Evolutionary conservation across 768 basidiomycete genomes (phyloP).

Genomic region (Tylopilus felleus): DNA sequence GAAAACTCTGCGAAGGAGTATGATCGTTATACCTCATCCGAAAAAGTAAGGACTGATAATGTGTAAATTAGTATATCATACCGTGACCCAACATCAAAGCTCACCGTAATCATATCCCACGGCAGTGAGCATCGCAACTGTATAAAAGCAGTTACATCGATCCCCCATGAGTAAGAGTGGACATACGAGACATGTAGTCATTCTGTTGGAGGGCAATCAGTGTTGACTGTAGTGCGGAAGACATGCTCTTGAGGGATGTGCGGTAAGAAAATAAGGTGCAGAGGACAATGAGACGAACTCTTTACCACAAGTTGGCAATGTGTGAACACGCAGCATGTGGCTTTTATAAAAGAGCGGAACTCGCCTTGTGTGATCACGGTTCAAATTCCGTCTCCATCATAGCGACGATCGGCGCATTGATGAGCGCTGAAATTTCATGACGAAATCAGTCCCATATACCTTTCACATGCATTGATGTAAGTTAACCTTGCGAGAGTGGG

Average conservation of each 20-base stretch:
- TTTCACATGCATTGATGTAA: no score
- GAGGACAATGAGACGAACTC: background rate
- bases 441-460: no score
- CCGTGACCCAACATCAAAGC: background rate
- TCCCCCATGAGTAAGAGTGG: background rate
- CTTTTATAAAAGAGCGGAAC: no score
- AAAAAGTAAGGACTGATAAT: conserved; percentile 7
- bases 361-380: no score
- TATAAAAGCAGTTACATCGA: no score
- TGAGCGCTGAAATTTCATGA: no score
- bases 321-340: no score
- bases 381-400: no score
- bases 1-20: background rate
- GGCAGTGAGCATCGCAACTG: background rate
- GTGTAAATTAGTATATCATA: background rate
- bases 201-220: background rate
- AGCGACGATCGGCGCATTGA: no score
- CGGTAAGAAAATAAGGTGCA: no score
- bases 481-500: no score
- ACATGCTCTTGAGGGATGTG: background rate
- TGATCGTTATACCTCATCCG: conserved; percentile 2
- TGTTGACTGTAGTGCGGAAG: background rate
- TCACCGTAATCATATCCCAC: conserved; percentile 12
- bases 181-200: background rate
- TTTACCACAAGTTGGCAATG: no score